These are phyloP conservation scores for Xerocomellus amylosporus DNA, from an alignment of 768 basidiomycete genomes.

Conservation along the genomic window DNA sequence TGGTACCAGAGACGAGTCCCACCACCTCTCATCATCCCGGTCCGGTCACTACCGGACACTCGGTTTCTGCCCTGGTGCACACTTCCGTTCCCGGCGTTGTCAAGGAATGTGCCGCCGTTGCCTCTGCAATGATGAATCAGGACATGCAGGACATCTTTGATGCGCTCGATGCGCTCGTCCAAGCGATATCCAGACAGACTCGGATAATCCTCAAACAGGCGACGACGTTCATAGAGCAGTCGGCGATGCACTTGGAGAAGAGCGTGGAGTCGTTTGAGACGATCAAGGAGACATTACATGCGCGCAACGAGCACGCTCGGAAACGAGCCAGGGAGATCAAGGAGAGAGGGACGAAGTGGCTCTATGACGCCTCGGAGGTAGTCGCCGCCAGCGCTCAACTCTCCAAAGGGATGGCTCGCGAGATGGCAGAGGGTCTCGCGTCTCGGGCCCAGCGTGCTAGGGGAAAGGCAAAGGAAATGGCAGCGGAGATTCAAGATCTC, in stretches of 20 bases:
- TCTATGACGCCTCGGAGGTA: constrained; percentile 42
- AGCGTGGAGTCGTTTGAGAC: constrained; percentile 36
- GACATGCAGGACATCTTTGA: constrained; percentile 58
- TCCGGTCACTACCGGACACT: constrained; percentile 13
- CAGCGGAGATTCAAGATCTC: constrained; percentile 30
- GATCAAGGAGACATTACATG: constrained; percentile 41
- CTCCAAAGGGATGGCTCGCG: constrained; percentile 43
- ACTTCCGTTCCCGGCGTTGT: constrained; percentile 49
- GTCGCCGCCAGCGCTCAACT: constrained; percentile 40
- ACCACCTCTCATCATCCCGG: constrained; percentile 8
- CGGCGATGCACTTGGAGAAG: constrained; percentile 36
- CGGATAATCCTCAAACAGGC: constrained; percentile 31
- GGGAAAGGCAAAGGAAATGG: constrained; percentile 45
- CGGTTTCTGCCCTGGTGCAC: constrained; percentile 29
- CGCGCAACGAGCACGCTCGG: constrained; percentile 51
- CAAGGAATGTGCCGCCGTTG: constrained; percentile 45
- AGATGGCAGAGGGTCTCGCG: constrained; percentile 36
- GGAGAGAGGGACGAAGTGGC: constrained; percentile 46
- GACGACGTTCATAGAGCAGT: constrained; percentile 42
- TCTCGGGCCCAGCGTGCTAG: constrained; percentile 44
- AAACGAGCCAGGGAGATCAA: constrained; percentile 52
- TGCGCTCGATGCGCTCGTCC: constrained; percentile 56
- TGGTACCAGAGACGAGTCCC: constrained; percentile 21
- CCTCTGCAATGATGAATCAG: constrained; percentile 43
- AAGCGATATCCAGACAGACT: constrained; percentile 47